Base-by-base conservation (phyloP, 108 stramenopile genomes). In the Cyclostephanos tholiformis region DNA sequence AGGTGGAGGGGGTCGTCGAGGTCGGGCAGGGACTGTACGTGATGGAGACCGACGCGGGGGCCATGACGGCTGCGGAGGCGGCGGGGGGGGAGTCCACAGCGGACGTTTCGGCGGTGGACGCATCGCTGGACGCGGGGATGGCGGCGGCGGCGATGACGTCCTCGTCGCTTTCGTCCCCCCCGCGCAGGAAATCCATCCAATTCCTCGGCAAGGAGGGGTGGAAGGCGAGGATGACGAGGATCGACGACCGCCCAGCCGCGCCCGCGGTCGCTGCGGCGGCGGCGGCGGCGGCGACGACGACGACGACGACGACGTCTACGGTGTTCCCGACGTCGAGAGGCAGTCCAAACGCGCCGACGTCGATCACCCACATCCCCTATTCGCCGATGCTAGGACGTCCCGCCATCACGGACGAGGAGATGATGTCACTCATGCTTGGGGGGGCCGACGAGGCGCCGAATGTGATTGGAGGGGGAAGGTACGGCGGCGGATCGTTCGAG, bases 151-250 rank as follows among this genome's bases (percentile, higher is more conserved):
- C 63, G 60, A 43, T 56, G 48, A 6, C 83, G 12, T 30, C 68
- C 25, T 59, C 80, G 50, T 30, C 63, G 20, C 22, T 75, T 11
- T 38, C 82, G 1, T 48, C 75, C 41, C 23, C 43, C 58, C 20
- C 59, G 71, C 82, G 94, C 29, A 56, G 68, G 19, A 96, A 96
- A 38, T 86, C 95, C 14, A 98, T 98, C 74, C 84, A 93, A 50
- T 98, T 98, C 78, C 58, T 96, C 17, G 97, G 97, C 46, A 97
- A 97, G 79, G 89, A 95, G 20, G 87, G 94, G 25, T 92, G 91
- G 89, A 79, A 83, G 27, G 39, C 25, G 20, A 65, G 65, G 63
- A 61, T 84, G 22, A 67, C 62, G 35, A 55, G 26, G 23, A 30
- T 41, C 23, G 67, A 32, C 8, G 32, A 51, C 25, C 27, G 41